Conservation (phyloP, 2,329 filamentous ascomycete genomes). For the Penicillium sp. region DNA sequence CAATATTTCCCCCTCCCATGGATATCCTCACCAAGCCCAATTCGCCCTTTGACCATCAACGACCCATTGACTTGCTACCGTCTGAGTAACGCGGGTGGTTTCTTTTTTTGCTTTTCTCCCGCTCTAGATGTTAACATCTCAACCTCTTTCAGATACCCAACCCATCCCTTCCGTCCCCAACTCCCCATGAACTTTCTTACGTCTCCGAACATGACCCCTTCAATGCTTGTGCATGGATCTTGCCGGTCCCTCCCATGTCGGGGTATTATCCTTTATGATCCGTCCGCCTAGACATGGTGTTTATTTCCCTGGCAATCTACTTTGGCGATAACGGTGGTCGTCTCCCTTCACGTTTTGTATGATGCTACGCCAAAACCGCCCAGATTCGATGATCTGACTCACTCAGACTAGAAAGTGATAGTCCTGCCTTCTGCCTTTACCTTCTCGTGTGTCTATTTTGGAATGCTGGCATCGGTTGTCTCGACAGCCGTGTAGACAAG, state of each 20-base stretch:
- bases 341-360: slow-evolving; percentile 14
- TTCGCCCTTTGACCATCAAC: not conserved
- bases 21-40: not conserved
- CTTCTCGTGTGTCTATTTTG: not conserved
- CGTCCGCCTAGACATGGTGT: not conserved
- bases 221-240: not conserved
- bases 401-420: not conserved
- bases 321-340: slow-evolving; percentile 9
- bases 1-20: not conserved
- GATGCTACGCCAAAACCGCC: slow-evolving; percentile 1
- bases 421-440: not conserved
- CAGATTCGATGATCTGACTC: not conserved
- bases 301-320: not conserved
- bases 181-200: slow-evolving; percentile 16
- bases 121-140: slow-evolving; percentile 16
- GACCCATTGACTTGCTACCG: not conserved
- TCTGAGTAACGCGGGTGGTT: not conserved
- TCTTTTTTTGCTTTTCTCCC: not conserved
- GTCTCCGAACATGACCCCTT: slow-evolving; percentile 1
- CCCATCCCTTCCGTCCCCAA: slow-evolving; percentile 20
- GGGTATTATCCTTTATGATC: not conserved
- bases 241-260: not conserved
- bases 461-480: not conserved
- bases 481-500: not conserved
- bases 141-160: slow-evolving; percentile 16